A percentile compares a stretch with the other conserved stretches of the same genome.
These are phyloP conservation scores for Adansonia rubrostipa DNA, from an alignment of 441 rosid genomes.

Conservation along the genomic window DNA sequence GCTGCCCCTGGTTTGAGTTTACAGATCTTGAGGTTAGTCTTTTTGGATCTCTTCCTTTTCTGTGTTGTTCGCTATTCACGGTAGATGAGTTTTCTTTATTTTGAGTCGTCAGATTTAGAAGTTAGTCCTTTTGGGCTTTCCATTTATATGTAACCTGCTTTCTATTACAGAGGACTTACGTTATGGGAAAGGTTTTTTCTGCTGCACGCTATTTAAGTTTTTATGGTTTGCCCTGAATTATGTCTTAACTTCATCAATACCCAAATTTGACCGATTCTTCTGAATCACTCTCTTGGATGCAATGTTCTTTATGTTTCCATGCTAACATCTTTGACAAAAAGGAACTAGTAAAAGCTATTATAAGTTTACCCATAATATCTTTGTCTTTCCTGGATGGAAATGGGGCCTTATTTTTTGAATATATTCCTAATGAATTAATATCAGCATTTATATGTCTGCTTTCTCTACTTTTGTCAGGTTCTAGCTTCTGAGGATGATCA, in stretches of 20 bases:
- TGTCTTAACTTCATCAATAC: not conserved
- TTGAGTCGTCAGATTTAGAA: not conserved
- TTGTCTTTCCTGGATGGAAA: not conserved
- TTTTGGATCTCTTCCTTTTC: slow-evolving; percentile 8
- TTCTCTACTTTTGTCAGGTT: slow-evolving; percentile 58
- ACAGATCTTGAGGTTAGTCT: slow-evolving; percentile 94
- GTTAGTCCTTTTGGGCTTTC: not conserved
- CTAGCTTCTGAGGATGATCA: slow-evolving; percentile 97
- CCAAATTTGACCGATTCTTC: not conserved
- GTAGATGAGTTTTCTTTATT: not conserved
- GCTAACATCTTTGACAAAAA: not conserved
- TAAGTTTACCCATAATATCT: not conserved
- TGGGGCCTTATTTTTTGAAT: not conserved
- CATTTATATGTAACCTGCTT: not conserved
- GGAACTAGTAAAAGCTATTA: not conserved
- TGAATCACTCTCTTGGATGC: not conserved
- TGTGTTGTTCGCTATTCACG: not conserved
- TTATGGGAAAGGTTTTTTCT: not conserved
- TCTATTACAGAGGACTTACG: not conserved
- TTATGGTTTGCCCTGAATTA: not conserved
- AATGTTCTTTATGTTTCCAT: not conserved
- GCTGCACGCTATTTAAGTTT: not conserved
- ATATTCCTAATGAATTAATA: not conserved
- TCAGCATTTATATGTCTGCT: slow-evolving; percentile 13
- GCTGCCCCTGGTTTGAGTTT: slow-evolving; percentile 99